Evolutionary conservation across 768 basidiomycete genomes (phyloP).

Genomic region (Boletus tomentosulus): DNA sequence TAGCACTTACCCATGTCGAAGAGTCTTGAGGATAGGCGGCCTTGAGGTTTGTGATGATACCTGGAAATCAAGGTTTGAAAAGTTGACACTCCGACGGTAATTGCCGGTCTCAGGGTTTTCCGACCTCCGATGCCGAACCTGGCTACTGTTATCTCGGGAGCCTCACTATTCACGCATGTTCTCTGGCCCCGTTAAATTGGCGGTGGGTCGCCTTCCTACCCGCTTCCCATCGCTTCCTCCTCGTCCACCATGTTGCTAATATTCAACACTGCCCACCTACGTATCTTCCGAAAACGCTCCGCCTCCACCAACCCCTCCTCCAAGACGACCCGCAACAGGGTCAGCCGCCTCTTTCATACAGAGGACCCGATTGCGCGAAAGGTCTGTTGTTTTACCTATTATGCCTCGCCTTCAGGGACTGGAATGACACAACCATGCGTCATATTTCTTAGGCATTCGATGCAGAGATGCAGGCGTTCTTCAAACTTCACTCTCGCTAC

Average conservation of each 20-base stretch:
- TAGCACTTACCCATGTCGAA: constrained; percentile 70
- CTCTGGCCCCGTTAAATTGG: constrained; percentile 18
- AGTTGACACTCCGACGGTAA: constrained; percentile 28
- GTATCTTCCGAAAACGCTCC: constrained; percentile 40
- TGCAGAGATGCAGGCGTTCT: constrained; percentile 95
- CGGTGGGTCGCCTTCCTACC: constrained; percentile 12
- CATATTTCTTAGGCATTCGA: constrained; percentile 52
- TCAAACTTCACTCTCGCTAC: constrained; percentile 93
- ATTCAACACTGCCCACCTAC: constrained; percentile 31
- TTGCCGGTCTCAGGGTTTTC: background rate
- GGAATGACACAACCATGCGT: constrained; percentile 2
- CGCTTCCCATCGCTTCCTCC: constrained; percentile 25
- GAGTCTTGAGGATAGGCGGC: constrained; percentile 57
- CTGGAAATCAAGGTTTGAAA: constrained; percentile 36
- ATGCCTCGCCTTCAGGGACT: constrained; percentile 37
- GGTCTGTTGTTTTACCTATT: constrained; percentile 33
- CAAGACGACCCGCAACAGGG: constrained; percentile 64
- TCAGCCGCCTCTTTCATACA: constrained; percentile 61
- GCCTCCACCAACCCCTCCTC: constrained; percentile 22
- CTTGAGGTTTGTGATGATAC: constrained; percentile 51
- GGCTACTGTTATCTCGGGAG: background rate
- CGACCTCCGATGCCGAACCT: background rate
- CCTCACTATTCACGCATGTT: constrained; percentile 23
- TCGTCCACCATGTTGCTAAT: constrained; percentile 16
- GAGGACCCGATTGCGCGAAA: constrained; percentile 53